These are phyloP conservation scores for Spiraea crenata DNA, from an alignment of 331 rosid genomes.

Conservation along the genomic window DNA sequence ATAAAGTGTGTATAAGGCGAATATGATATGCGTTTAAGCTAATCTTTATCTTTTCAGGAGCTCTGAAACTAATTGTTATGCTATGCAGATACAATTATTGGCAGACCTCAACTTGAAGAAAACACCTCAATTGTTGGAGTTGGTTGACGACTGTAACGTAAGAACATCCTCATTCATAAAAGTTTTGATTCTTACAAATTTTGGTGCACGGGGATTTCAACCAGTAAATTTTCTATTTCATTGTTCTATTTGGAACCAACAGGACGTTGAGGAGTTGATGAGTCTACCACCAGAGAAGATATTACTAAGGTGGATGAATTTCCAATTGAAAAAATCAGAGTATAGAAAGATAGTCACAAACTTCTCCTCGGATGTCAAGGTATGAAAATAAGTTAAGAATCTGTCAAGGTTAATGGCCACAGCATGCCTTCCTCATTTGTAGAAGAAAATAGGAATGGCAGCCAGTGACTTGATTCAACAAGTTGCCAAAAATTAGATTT, in stretches of 20 bases:
- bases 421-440: background rate
- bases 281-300: constrained; percentile 94
- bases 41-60: background rate
- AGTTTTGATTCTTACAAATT: constrained; percentile 1
- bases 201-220: background rate
- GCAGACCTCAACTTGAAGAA: constrained; percentile 95
- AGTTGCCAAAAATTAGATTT: background rate
- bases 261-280: constrained; percentile 99
- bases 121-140: constrained; percentile 92
- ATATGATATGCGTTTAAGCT: background rate
- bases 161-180: constrained; percentile 11
- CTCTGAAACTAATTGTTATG: constrained; percentile 18
- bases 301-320: constrained; percentile 97
- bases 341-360: constrained; percentile 75
- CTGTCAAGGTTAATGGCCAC: background rate
- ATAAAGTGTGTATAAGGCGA: background rate
- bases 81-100: constrained; percentile 80
- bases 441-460: background rate
- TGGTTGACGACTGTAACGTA: constrained; percentile 90
- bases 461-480: background rate
- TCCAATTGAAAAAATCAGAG: constrained; percentile 78
- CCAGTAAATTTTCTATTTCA: constrained; percentile 13
- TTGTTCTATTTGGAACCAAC: constrained; percentile 29
- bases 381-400: constrained; percentile 25
- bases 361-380: constrained; percentile 97